These are phyloP conservation scores for Xerocomus cyaneibrunnescens DNA, from an alignment of 1,284 basidiomycete genomes.

Conservation along the genomic window DNA sequence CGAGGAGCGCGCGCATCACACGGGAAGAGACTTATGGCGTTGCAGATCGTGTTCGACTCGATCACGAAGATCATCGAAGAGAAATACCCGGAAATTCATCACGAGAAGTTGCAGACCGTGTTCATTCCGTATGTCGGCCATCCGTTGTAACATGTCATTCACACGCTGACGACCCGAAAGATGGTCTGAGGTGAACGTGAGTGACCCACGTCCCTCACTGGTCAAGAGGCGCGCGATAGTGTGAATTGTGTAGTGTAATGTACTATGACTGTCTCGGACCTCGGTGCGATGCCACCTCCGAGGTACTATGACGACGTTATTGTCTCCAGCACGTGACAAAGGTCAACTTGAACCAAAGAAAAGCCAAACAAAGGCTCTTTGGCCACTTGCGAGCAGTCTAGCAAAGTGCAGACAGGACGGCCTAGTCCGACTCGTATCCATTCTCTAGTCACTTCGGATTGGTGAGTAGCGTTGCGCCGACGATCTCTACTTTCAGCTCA, in stretches of 20 bases:
- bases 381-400: constrained; percentile 1
- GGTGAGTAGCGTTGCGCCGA: constrained; percentile 21
- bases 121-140: constrained; percentile 50
- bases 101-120: constrained; percentile 52
- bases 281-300: not conserved
- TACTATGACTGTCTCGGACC: not conserved
- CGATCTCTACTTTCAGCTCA: constrained; percentile 16
- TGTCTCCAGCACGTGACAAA: constrained; percentile 30
- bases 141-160: not conserved
- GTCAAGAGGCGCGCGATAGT: constrained; percentile 25
- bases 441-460: constrained; percentile 5
- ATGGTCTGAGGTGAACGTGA: constrained; percentile 43
- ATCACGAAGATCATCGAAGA: constrained; percentile 57
- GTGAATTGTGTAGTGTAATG: constrained; percentile 4
- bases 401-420: constrained; percentile 4
- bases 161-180: constrained; percentile 22
- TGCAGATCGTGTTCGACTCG: constrained; percentile 64
- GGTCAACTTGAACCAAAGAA: constrained; percentile 30
- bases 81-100: constrained; percentile 68
- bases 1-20: not conserved
- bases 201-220: constrained; percentile 36
- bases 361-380: constrained; percentile 23
- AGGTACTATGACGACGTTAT: constrained; percentile 19
- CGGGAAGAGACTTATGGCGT: constrained; percentile 2
- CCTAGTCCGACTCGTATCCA: not conserved